Evolutionary conservation across 2,329 filamentous ascomycete genomes (phyloP), one percentile per base, ranked within the genome.

Genomic region (Claviceps maximensis): DNA sequence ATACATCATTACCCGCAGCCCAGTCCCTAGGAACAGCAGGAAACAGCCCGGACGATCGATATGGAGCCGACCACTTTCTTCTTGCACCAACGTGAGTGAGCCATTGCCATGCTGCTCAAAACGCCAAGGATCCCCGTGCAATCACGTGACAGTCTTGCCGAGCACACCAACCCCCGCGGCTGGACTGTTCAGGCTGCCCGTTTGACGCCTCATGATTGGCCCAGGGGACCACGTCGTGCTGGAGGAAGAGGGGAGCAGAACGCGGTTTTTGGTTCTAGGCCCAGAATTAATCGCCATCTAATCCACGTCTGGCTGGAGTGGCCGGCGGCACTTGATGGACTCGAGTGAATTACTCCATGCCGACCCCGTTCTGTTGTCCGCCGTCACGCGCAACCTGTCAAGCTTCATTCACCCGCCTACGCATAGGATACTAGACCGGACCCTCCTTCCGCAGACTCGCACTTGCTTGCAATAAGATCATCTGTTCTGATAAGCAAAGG

Each of bases 141-240:
- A 10, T 40, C 53, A 54, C 44, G 36, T 38, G 44, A 52, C 31
- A 17, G 4, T 2, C 6, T 17, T 27, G 21, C 2, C n/a, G 23
- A 33, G 7, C 4, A 8, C 8, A 4, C 27, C 27, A 29, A 33
- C 12, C 21, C 15, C 25, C 15, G 17, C 45, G 17, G 25, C 25
- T 5, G 9, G 44, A 9, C 27, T 47, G 52, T 61, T 59, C 59
- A 58, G 58, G 42, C 53, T 40, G 19, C 7, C 2, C 10, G 2
- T 23, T 47, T 33, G 46, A 3, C 10, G 41, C 6, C 7, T 17
- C 51, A 10, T 63, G 55, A 64, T 64, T 64, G 61, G 62, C n/a
- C 19, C n/a, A n/a, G n/a, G 50, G 50, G 44, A 54, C 21, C n/a
- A n/a, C 42, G 21, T 13, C 45, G 10, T 42, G 40, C 15, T 38